These are phyloP conservation scores for Cymbidium sinense DNA, from an alignment of 106 monocot genomes.

Conservation along the genomic window DNA sequence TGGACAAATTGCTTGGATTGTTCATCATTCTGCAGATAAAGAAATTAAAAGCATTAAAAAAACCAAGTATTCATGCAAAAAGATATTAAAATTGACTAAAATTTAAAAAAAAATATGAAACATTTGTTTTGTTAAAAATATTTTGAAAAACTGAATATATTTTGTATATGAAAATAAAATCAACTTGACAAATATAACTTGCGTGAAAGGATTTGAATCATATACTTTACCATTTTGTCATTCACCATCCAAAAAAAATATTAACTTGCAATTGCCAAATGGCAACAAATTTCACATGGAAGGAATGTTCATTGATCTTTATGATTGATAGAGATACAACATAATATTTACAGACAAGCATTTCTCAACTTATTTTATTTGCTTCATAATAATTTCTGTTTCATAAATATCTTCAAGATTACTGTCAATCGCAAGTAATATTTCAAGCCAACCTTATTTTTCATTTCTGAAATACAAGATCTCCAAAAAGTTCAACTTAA, in stretches of 20 bases:
- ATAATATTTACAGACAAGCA: neutral
- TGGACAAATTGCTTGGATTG: slow-evolving; percentile 94
- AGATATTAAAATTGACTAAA: neutral
- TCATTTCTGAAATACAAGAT: too few relatives aligned
- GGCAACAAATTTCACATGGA: neutral
- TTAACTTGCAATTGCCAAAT: too few relatives aligned
- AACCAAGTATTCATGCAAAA: neutral
- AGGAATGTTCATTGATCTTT: neutral
- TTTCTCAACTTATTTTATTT: neutral
- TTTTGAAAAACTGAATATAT: neutral
- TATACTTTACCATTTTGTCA: too few relatives aligned
- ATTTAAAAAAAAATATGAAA: neutral
- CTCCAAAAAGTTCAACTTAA: neutral
- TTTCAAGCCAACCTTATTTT: neutral
- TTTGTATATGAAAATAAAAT: too few relatives aligned
- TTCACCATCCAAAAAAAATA: too few relatives aligned
- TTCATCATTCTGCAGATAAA: slow-evolving; percentile 71
- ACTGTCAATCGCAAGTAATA: neutral
- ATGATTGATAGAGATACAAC: neutral
- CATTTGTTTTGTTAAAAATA: neutral
- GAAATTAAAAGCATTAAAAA: neutral
- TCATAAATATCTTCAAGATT: neutral
- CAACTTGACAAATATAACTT: too few relatives aligned
- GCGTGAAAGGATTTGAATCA: too few relatives aligned
- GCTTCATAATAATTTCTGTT: neutral